A percentile compares a stretch with the other conserved stretches of the same genome.
These are phyloP conservation scores for Boletus tomentosulus DNA, from an alignment of 768 basidiomycete genomes.

Conservation along the genomic window DNA sequence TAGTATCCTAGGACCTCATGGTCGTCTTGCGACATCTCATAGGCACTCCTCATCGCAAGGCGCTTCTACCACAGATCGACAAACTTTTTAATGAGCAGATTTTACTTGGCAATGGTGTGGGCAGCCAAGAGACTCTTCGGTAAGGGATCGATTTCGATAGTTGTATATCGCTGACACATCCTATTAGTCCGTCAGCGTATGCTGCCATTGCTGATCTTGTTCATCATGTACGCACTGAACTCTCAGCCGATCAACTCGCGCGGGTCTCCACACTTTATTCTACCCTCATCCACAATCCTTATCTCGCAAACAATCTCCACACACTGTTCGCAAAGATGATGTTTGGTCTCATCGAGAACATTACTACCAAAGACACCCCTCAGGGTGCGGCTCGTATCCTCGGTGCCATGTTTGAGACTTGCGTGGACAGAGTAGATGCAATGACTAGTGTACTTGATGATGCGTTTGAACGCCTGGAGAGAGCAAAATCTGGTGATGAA, in stretches of 20 bases:
- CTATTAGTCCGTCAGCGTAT: constrained; percentile 68
- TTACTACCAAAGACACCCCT: constrained; percentile 69
- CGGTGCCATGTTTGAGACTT: constrained; percentile 72
- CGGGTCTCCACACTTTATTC: constrained; percentile 83
- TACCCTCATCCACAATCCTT: constrained; percentile 83
- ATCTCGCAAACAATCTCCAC: constrained; percentile 75
- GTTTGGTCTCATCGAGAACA: constrained; percentile 81
- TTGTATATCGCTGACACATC: constrained; percentile 2
- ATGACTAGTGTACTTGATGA: constrained; percentile 58
- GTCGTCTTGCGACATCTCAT: constrained; percentile 90
- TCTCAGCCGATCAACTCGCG: constrained; percentile 70
- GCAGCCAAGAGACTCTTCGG: constrained; percentile 83
- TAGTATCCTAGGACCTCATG: constrained; percentile 67
- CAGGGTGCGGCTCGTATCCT: constrained; percentile 69
- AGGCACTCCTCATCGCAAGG: constrained; percentile 69
- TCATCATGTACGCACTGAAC: constrained; percentile 83
- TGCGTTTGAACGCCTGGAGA: constrained; percentile 46
- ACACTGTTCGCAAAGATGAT: constrained; percentile 91
- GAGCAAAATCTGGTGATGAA: constrained; percentile 37
- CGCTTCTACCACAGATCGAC: constrained; percentile 79
- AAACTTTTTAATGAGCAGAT: constrained; percentile 89
- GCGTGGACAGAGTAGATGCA: constrained; percentile 79
- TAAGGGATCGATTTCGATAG: constrained; percentile 27
- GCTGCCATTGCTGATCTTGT: constrained; percentile 89
- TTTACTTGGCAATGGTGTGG: constrained; percentile 78